A percentile compares a stretch with the other conserved stretches of the same genome.
These are phyloP conservation scores for Decorospora gaudefroyi DNA, from an alignment of 2,329 filamentous ascomycete genomes.

Conservation along the genomic window DNA sequence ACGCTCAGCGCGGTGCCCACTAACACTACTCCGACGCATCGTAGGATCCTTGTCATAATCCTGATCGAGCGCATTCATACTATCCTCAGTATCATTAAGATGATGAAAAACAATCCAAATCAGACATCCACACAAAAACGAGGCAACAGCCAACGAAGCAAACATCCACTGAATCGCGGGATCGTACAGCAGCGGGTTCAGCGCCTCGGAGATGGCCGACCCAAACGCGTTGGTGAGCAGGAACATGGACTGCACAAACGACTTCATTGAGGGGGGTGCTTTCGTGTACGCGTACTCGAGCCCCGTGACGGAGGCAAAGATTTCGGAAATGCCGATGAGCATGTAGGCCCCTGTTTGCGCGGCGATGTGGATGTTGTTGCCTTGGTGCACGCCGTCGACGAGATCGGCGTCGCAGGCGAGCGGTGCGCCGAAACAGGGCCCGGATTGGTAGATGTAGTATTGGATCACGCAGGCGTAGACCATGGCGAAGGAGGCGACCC, in stretches of 20 bases:
- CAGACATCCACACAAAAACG: constrained; percentile 40
- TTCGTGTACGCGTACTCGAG: constrained; percentile 57
- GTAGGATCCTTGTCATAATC: constrained; percentile 42
- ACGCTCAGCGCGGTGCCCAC: constrained; percentile 29
- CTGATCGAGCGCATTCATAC: constrained; percentile 46
- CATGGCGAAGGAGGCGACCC: constrained; percentile 58
- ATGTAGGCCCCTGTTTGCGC: constrained; percentile 54
- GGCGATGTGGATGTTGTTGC: constrained; percentile 52
- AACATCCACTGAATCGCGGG: constrained; percentile 70
- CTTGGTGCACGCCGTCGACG: constrained; percentile 37
- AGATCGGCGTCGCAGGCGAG: constrained; percentile 37
- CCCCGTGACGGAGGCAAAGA: constrained; percentile 55
- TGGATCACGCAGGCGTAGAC: constrained; percentile 62
- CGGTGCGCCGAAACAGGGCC: constrained; percentile 57
- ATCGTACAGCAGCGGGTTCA: constrained; percentile 65
- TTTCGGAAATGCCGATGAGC: constrained; percentile 55
- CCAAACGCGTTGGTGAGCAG: constrained; percentile 65
- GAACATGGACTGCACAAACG: constrained; percentile 59
- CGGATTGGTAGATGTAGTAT: constrained; percentile 60
- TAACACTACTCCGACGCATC: constrained; percentile 32
- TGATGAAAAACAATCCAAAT: constrained; percentile 49
- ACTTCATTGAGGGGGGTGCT: constrained; percentile 54
- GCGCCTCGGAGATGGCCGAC: constrained; percentile 65
- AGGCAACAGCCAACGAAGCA: constrained; percentile 39
- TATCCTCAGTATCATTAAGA: constrained; percentile 44